phyloP scores from a whole-genome alignment of 805 yeast genomes.

The Teunomyces panamensis region DNA sequence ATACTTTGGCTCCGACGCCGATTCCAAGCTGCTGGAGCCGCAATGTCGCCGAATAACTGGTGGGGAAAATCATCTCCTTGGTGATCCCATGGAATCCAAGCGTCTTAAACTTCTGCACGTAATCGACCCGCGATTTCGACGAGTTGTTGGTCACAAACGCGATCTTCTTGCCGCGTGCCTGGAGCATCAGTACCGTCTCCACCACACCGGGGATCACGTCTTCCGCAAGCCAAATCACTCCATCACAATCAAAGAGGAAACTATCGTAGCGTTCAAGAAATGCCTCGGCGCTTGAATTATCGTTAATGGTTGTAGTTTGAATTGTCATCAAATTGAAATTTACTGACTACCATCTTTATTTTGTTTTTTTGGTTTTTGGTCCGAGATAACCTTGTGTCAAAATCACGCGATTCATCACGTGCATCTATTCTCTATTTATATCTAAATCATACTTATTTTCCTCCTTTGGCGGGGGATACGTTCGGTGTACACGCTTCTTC shows the following conservation, averaged over 20 bases:
- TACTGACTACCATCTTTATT: too few relatives aligned
- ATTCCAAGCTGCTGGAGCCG: constrained; percentile 16
- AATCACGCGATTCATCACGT: neutral
- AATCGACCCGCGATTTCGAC: constrained; percentile 31
- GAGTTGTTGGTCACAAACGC: constrained; percentile 41
- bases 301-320: constrained; percentile 4
- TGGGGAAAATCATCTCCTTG: constrained; percentile 32
- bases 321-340: neutral
- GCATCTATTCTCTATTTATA: constrained; percentile 4
- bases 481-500: constrained; percentile 30
- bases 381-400: too few relatives aligned
- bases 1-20: constrained; percentile 30
- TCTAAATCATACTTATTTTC: constrained; percentile 11
- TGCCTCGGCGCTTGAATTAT: constrained; percentile 14
- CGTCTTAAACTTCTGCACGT: constrained; percentile 28
- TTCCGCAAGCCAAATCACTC: constrained; percentile 41
- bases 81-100: constrained; percentile 28
- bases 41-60: constrained; percentile 37
- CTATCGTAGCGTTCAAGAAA: constrained; percentile 31
- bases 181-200: constrained; percentile 22
- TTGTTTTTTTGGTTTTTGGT: too few relatives aligned
- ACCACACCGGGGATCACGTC: constrained; percentile 31
- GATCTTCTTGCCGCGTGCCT: constrained; percentile 21
- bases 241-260: constrained; percentile 43
- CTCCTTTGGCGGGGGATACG: neutral